These are phyloP conservation scores for Penicillium lividum DNA, from an alignment of 495 filamentous ascomycete species.

Conservation along the genomic window DNA sequence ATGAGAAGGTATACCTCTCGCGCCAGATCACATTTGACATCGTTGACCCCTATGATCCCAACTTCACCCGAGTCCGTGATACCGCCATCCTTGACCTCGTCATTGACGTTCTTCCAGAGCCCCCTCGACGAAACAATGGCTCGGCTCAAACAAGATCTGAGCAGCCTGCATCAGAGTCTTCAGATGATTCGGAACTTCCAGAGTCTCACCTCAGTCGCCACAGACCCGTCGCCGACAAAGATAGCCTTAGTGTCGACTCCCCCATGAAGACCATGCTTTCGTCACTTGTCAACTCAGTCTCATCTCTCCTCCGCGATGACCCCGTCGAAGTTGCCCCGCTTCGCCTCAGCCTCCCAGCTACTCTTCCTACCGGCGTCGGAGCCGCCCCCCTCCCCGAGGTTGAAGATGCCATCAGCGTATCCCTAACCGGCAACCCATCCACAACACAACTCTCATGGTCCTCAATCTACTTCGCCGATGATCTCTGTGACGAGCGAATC, in stretches of 20 bases:
- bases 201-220: slow-evolving; percentile 20
- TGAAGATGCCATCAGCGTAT: slow-evolving; percentile 53
- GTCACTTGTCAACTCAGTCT: slow-evolving; percentile 59
- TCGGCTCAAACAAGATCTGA: slow-evolving; percentile 38
- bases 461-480: slow-evolving; percentile 67
- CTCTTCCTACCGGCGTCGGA: slow-evolving; percentile 72
- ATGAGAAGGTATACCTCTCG: slow-evolving; percentile 85
- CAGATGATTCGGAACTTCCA: slow-evolving; percentile 18
- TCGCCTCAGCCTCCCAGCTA: slow-evolving; percentile 61
- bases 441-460: slow-evolving; percentile 60
- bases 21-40: slow-evolving; percentile 73
- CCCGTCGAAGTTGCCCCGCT: slow-evolving; percentile 28
- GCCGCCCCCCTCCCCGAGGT: slow-evolving; percentile 73
- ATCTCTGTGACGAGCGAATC: slow-evolving; percentile 65
- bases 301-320: slow-evolving; percentile 53
- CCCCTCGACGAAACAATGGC: slow-evolving; percentile 38
- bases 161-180: slow-evolving; percentile 26
- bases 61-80: slow-evolving; percentile 79
- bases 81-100: slow-evolving; percentile 69
- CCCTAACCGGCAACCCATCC: slow-evolving; percentile 39
- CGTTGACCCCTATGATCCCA: slow-evolving; percentile 70
- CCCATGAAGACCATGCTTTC: slow-evolving; percentile 54
- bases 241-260: slow-evolving; percentile 33
- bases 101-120: slow-evolving; percentile 55
- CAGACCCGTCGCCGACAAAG: slow-evolving; percentile 25